Base-by-base conservation (phyloP, 2,329 filamentous ascomycete species). In the Alternaria sp. region DNA sequence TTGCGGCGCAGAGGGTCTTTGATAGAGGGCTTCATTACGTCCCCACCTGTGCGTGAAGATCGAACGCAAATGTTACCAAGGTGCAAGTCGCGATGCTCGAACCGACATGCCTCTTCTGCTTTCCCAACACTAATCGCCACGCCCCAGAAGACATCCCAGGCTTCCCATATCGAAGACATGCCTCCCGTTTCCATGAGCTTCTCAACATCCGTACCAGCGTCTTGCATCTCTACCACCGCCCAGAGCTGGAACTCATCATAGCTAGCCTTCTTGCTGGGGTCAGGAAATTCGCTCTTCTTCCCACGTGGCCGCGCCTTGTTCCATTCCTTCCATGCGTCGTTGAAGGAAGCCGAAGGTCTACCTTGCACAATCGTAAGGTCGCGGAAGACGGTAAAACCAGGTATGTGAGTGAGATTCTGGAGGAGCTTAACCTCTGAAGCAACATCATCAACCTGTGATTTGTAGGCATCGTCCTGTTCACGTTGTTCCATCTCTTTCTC, bases 111-210 rank as follows among this genome's bases (percentile, higher is more conserved):
- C 68, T 85, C 83, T 72, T 90, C 88, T 10, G 86, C 88, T 60
- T 87, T 85, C 16, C 85, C 87, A 10, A 90, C 76, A 2, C 86
- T 84, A 67, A 89, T 80, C 8, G 85, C 85, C n/a, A 89, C 86
- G 16, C 86, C 85, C 88, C 88, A 90, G 76, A 90, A 90, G 1
- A 90, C 83, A 70, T 90, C 88, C 79, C 87, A 89, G 2, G 85
- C 81, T 63, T 76, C 73, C 78, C 78, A 83, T 53, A 84, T 73
- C 16, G 72, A 72, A 36, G 74, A 70, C 25, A 80, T 66, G 43
- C 79, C 76, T 11, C 73, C 74, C 30, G 62, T 51, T 22, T 75
- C 72, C 71, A 78, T 74, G n/a, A 77, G 58, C 58, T 78, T 79
- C 30, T 75, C 73, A 36, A 89, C 78, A 67, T 89, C 87, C 20